phyloP scores from a whole-genome alignment of 306 rosid species.

The Acacia crassicarpa region DNA sequence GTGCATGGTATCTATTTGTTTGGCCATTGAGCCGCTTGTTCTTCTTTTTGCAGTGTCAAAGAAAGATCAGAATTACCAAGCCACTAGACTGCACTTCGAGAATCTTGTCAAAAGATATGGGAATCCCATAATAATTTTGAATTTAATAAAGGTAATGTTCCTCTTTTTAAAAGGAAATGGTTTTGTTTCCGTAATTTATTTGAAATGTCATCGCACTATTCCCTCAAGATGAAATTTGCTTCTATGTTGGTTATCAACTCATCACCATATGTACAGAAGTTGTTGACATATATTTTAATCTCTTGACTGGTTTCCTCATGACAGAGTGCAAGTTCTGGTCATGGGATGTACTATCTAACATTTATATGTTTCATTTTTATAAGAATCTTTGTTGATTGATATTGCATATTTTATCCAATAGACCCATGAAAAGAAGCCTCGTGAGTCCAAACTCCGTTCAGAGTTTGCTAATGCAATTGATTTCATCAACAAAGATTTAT shows the following conservation, averaged over 20 bases:
- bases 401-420: slow-evolving; percentile 26
- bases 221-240: slow-evolving; percentile 11
- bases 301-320: slow-evolving; percentile 22
- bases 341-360: neutral
- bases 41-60: slow-evolving; percentile 61
- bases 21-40: slow-evolving; percentile 26
- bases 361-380: slow-evolving; percentile 3
- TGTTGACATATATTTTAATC: neutral
- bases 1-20: slow-evolving; percentile 1
- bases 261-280: neutral
- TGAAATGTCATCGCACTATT: neutral
- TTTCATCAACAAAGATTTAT: slow-evolving; percentile 66
- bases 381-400: slow-evolving; percentile 23
- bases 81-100: slow-evolving; percentile 90
- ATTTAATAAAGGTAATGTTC: slow-evolving; percentile 79
- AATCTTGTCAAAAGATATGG: slow-evolving; percentile 91
- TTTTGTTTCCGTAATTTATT: slow-evolving; percentile 1
- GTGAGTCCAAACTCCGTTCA: slow-evolving; percentile 80
- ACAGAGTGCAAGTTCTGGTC: slow-evolving; percentile 13
- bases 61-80: slow-evolving; percentile 78
- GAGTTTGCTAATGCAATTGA: slow-evolving; percentile 94
- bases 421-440: slow-evolving; percentile 91
- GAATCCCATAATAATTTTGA: slow-evolving; percentile 90
- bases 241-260: neutral
- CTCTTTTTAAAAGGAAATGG: slow-evolving; percentile 8